Base-by-base conservation (phyloP, 768 basidiomycete species). In the Rhodosporidiobolus odoratus region DNA sequence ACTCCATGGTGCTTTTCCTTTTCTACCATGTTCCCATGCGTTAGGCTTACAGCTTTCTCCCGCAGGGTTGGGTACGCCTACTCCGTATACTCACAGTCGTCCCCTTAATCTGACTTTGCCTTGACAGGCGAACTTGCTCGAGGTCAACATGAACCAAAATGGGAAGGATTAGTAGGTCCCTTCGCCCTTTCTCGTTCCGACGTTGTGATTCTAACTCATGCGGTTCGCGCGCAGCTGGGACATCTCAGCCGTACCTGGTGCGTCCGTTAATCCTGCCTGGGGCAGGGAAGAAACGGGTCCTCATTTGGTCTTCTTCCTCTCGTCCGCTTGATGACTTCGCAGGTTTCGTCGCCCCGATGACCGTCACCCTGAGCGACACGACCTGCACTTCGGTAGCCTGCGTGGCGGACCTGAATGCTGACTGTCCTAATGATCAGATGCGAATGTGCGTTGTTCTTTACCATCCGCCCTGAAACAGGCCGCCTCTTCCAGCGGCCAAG, bases 291-390 rank as follows among this genome's bases (percentile, higher is more conserved):
- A n/a, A n/a, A n/a, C n/a, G n/a, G n/a, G n/a, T n/a, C n/a, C n/a
- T n/a, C n/a, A n/a, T n/a, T n/a, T n/a, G n/a, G n/a, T 19, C n/a
- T 34, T 35, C 23, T 62, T 37, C 3, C 8, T 52, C 6, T 9
- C 25, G 6, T 47, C 25, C 32, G 4, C 45, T 32, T 38, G 23
- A 10, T 13, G 19, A 12, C 21, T 21, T 43, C 37, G 40, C n/a
- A 65, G 64, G 64, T 3, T 66, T 66, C 65, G 25, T 59, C 35
- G n/a, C 58, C 7, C 65, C 65, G 7, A 66, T 66, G 30, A 27
- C 57, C 6, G 9, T 59, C 27, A 38, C 41, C 1, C 65, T 58
- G n/a, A 57, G 57, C n/a, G 65, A 38, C 47, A 15, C 57, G 1
- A 50, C 21, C 37, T 66, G 65, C 23, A 13, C 45, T 6, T 35